Conservation (phyloP, 805 yeast genomes). For the Candida schatavii region DNA sequence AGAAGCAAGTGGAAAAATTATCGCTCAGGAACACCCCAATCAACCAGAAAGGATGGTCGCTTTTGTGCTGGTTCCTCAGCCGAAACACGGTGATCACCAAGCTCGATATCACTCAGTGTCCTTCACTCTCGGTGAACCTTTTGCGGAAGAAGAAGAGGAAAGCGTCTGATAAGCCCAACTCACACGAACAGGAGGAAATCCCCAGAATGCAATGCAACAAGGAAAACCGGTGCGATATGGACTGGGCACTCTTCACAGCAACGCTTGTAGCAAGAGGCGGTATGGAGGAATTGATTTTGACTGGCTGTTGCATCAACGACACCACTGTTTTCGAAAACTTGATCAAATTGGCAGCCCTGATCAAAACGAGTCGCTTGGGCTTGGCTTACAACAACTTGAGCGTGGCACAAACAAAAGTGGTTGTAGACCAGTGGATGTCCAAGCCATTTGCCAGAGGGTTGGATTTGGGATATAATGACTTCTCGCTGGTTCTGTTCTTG, state of each 20-base stretch:
- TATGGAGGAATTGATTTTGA: conserved; percentile 71
- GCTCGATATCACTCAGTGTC: conserved; percentile 72
- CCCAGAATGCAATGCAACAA: conserved; percentile 46
- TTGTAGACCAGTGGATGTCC: conserved; percentile 57
- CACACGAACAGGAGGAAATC: conserved; percentile 23
- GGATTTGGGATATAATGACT: conserved; percentile 82
- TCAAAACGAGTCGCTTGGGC: conserved; percentile 63
- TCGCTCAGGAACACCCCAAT: conserved; percentile 78
- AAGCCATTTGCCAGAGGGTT: conserved; percentile 57
- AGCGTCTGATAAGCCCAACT: conserved; percentile 13
- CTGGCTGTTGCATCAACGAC: conserved; percentile 69
- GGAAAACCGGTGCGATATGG: conserved; percentile 68
- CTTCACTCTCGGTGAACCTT: conserved; percentile 43
- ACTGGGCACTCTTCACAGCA: conserved; percentile 76
- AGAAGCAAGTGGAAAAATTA: conserved; percentile 65
- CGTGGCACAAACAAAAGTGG: conserved; percentile 52
- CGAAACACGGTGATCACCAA: conserved; percentile 56
- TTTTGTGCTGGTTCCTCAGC: conserved; percentile 71
- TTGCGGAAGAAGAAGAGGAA: conserved; percentile 35
- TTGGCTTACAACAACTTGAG: conserved; percentile 71
- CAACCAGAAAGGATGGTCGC: conserved; percentile 71
- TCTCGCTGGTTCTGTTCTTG: conserved; percentile 36
- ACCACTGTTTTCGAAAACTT: conserved; percentile 53
- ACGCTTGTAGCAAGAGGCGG: conserved; percentile 70
- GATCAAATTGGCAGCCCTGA: conserved; percentile 52